Conservation (phyloP, 257 asterid species). For the Capsicum chinense region DNA sequence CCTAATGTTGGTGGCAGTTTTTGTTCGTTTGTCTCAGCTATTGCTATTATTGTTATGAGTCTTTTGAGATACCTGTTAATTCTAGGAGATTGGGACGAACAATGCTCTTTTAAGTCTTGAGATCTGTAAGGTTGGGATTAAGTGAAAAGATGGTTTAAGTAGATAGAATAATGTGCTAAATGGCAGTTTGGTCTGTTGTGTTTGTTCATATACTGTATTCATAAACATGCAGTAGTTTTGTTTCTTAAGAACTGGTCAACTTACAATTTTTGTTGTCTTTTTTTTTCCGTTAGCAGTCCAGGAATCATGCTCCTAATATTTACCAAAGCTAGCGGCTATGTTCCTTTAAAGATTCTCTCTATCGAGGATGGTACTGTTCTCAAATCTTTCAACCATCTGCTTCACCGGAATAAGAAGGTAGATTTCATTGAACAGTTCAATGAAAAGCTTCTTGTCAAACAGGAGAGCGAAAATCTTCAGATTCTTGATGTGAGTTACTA, state of each 20-base stretch:
- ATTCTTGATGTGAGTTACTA: slow-evolving; percentile 39
- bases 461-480: slow-evolving; percentile 42
- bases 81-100: neutral
- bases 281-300: slow-evolving; percentile 56
- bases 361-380: slow-evolving; percentile 97
- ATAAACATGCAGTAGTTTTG: neutral
- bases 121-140: neutral
- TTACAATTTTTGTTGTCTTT: neutral
- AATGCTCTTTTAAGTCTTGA: slow-evolving; percentile 5
- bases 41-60: neutral
- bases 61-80: neutral
- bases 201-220: neutral
- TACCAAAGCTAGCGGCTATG: slow-evolving; percentile 67
- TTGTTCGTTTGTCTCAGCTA: neutral
- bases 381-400: slow-evolving; percentile 37
- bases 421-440: slow-evolving; percentile 52
- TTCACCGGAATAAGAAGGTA: slow-evolving; percentile 40
- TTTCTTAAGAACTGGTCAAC: neutral
- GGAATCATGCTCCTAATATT: slow-evolving; percentile 91
- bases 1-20: slow-evolving; percentile 1
- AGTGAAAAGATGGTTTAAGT: slow-evolving; percentile 22
- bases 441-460: slow-evolving; percentile 89
- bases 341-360: slow-evolving; percentile 86
- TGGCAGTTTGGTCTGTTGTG: slow-evolving; percentile 18
- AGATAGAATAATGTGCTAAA: neutral